Base-by-base conservation (phyloP, 257 asterid species). In the Apocynum venetum region DNA sequence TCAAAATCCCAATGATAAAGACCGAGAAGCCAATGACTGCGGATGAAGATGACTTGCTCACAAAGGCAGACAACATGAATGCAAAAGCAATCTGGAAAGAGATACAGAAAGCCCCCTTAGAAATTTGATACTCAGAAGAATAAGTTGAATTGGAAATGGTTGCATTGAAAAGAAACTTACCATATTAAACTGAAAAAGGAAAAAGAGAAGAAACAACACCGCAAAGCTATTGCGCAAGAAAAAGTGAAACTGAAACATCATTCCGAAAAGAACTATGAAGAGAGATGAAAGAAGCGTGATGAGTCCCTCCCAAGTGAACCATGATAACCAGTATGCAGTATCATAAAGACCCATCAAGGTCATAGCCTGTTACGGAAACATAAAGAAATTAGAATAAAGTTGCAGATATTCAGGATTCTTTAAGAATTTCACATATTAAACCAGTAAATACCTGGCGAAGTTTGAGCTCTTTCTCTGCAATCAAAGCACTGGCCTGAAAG, bases 331-430 rank as follows among this genome's bases (percentile, higher is more conserved):
- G 77, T 91, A 93, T 35, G 97, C 96, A 56, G 97, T 80, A 86
- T 93, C 98, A 83, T 87, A 91, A 79, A 93, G 98, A 53, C 98
- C 98, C 98, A 93, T 93, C 87, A 93, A 87, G 51, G 92, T 78
- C 98, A 93, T 93, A 66, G 94, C 92, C 98, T 91, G 90, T 72
- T 25, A 76, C 84, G 46, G 43, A 61, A 72, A 76, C 69, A 79
- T 44, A 41, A 79, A 77, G 76, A 43, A 66, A 66, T 69, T 77
- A 48, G 73, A 74, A 60, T 51, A 68, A 71, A 81, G 19, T 49
- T 60, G 35, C 71, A 83, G 70, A 60, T 57, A 36, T 41, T 40
- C 59, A 71, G 38, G 72, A 66, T 51, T 77, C 43, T 76, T 73
- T 71, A 13, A 71, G 40, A 78, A 63, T 56, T 15, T 63, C 73